Base-by-base conservation (phyloP, 805 yeast genomes). In the Myxozyma vanderwaltii region DNA sequence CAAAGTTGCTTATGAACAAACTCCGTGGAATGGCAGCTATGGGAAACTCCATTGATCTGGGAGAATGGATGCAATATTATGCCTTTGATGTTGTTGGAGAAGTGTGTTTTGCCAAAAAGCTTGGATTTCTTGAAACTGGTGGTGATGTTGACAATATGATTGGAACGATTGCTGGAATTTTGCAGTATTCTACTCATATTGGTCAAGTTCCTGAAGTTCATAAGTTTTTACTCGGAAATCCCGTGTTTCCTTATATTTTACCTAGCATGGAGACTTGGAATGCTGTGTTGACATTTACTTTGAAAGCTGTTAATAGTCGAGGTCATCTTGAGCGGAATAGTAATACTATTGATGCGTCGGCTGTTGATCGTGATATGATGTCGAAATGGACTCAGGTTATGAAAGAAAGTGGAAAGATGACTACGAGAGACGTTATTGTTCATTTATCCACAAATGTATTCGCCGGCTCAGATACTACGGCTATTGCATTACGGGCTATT, bases 41-140 rank as follows among this genome's bases (percentile, higher is more conserved):
- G 12, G 39, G 36, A 31, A 26, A 7, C 3, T n/a, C 40, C 7
- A 19, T 51, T 13, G 40, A 51, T 29, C 31, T 51, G 7, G 54
- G 40, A 13, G 29, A 6, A 24, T 40, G 47, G 54, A 27, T 51
- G n/a, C 54, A 51, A 29, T 41, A 26, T 31, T 51, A 51, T 24
- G 47, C 54, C 4, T 51, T 51, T 43, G 54, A 51, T 21, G 54
- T 41, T 23, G 47, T 51, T 12, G 54, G 54, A 15, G 54, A 51
- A 31, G 38, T 51, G 17, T 29, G 19, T 6, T 51, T 51, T 23
- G 35, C 48, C 31, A 17, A 40, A 8, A 51, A 29, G 31, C 40
- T 40, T 13, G 54, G 54, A 2, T 51, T 51, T 24, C 40, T 51
- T n/a, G 47, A 50, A 27, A n/a, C 47, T 19, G 54, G 54, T 17